These are phyloP conservation scores for Saprolegnia parasitica DNA, from an alignment of 352 stramenopile species.

Conservation along the genomic window DNA sequence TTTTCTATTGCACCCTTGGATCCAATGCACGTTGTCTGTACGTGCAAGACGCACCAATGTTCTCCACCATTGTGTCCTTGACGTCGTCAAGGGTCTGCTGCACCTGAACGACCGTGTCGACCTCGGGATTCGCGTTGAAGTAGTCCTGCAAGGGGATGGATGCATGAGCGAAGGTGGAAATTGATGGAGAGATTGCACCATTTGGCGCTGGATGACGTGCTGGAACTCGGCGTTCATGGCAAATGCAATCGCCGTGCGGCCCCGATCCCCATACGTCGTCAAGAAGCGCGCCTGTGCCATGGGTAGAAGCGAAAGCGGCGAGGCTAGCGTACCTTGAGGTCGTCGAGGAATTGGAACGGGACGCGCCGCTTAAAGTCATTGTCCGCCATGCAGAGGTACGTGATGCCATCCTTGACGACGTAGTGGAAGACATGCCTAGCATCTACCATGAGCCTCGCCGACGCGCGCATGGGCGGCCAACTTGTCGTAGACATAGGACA, in stretches of 20 bases:
- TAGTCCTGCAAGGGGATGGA: conserved; percentile 50
- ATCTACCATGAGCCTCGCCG: not conserved
- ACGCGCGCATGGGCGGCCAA: conserved; percentile 38
- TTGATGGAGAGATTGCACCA: conserved; percentile 45
- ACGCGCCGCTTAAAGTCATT: conserved; percentile 92
- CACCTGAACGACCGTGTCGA: conserved; percentile 89
- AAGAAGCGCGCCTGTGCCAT: conserved; percentile 65
- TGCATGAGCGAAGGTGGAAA: not conserved
- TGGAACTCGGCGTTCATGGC: conserved; percentile 98
- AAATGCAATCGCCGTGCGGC: conserved; percentile 94
- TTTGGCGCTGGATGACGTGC: conserved; percentile 90
- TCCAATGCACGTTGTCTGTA: conserved; percentile 2
- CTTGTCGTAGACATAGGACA: conserved; percentile 98
- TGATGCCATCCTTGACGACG: conserved; percentile 93
- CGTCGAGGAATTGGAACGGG: conserved; percentile 97
- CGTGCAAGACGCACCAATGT: conserved; percentile 78
- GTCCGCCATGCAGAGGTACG: conserved; percentile 98
- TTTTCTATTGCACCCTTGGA: conserved; percentile 68
- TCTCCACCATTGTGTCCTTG: conserved; percentile 98
- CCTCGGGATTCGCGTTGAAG: conserved; percentile 84
- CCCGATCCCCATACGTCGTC: conserved; percentile 67
- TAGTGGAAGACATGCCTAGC: conserved; percentile 93
- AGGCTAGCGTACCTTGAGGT: conserved; percentile 84
- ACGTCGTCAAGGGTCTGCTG: conserved; percentile 97
- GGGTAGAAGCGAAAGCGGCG: not conserved